phyloP scores from a whole-genome alignment of 768 basidiomycete genomes.

The Kockovaella imperatae region DNA sequence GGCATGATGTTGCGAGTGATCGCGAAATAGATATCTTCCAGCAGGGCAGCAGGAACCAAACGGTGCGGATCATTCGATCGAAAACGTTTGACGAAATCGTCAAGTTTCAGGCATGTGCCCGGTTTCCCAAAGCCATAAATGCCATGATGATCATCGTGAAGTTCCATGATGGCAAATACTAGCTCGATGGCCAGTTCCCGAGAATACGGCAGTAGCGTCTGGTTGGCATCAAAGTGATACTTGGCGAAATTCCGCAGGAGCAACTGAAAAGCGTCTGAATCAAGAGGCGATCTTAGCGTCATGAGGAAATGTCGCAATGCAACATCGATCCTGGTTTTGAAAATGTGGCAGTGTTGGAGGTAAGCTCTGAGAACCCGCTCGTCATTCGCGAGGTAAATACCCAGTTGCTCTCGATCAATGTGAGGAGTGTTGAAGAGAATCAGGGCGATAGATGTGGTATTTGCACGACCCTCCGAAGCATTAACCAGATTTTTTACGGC shows the following conservation, averaged over 20 bases:
- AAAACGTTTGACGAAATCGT: constrained; percentile 80
- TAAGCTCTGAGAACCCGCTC: constrained; percentile 72
- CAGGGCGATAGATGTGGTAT: constrained; percentile 61
- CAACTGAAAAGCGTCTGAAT: constrained; percentile 53
- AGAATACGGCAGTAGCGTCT: constrained; percentile 66
- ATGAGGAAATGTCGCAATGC: constrained; percentile 83
- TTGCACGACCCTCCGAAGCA: constrained; percentile 55
- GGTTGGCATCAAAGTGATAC: constrained; percentile 86
- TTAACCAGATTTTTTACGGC: constrained; percentile 66
- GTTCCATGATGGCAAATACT: constrained; percentile 49
- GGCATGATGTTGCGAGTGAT: constrained; percentile 57
- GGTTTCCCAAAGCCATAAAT: constrained; percentile 39
- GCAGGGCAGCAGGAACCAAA: constrained; percentile 63
- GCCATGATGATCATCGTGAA: constrained; percentile 75
- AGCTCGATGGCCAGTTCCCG: constrained; percentile 21
- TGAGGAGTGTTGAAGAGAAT: constrained; percentile 75
- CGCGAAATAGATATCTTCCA: constrained; percentile 71
- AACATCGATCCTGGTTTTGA: constrained; percentile 73
- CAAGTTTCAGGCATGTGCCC: constrained; percentile 51
- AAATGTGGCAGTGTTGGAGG: constrained; percentile 79
- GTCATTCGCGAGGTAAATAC: constrained; percentile 67
- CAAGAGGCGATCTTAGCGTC: constrained; percentile 61
- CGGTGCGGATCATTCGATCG: constrained; percentile 64
- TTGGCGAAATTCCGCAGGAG: constrained; percentile 76
- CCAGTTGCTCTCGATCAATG: constrained; percentile 71